A percentile compares a stretch with the other conserved stretches of the same genome.
Conservation (phyloP, 805 yeast genomes). For the Schwanniomyces pseudopolymorphus region DNA sequence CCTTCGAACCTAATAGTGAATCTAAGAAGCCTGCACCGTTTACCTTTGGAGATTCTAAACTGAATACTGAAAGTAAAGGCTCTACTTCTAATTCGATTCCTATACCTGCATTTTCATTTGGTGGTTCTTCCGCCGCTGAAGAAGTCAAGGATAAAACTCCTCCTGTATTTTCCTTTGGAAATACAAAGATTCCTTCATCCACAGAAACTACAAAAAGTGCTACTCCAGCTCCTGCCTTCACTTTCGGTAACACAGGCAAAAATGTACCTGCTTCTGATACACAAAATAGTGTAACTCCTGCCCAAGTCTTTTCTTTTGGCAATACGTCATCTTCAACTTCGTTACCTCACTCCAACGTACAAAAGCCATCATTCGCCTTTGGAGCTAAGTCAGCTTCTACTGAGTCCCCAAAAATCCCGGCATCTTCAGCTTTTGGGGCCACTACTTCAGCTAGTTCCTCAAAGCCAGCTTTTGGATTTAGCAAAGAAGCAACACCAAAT, state of each 20-base stretch:
- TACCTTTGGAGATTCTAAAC: conserved; percentile 9
- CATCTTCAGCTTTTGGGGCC: background rate
- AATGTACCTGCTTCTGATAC: background rate
- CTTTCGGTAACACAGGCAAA: conserved; percentile 6
- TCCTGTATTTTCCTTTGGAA: conserved; percentile 6
- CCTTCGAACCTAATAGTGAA: background rate
- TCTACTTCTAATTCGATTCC: background rate
- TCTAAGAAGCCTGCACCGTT: conserved; percentile 1
- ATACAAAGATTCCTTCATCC: background rate
- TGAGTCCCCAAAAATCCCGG: background rate
- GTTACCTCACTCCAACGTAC: background rate
- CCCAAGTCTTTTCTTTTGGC: conserved; percentile 8
- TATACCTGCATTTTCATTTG: conserved; percentile 8
- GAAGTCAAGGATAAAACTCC: background rate
- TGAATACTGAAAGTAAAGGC: background rate
- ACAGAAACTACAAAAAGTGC: background rate
- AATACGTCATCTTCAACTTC: conserved; percentile 4
- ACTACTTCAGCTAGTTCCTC: conserved; percentile 5
- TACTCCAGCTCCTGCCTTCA: conserved; percentile 6
- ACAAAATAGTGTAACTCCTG: background rate
- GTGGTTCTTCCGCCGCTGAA: conserved; percentile 1
- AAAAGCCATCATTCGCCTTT: conserved; percentile 14
- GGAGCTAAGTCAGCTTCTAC: conserved; percentile 8
- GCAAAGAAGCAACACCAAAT: background rate
- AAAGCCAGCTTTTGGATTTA: conserved; percentile 3